Percentiles rank a stretch among this genome's conserved stretches.
These are phyloP conservation scores for Arthrobotrys conoides DNA, from an alignment of 2,329 filamentous ascomycete species.

Conservation along the genomic window DNA sequence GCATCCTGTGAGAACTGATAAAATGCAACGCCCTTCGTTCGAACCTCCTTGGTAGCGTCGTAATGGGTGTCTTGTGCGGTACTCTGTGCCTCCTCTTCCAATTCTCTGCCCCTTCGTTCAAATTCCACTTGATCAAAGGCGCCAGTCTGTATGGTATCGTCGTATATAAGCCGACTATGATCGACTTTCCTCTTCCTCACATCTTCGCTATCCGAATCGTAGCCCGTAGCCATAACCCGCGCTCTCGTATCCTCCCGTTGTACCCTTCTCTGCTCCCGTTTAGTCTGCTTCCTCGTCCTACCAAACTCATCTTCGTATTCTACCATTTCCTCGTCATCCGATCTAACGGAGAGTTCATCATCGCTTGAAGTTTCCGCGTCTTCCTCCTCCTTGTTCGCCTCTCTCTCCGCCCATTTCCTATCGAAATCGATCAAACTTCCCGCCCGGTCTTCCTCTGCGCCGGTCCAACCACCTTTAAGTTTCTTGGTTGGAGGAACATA, in stretches of 20 bases:
- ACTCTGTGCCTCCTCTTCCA: conserved; percentile 83
- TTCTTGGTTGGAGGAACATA: conserved; percentile 71
- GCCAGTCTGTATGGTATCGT: conserved; percentile 84
- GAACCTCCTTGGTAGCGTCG: conserved; percentile 84
- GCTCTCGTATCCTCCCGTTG: conserved; percentile 66
- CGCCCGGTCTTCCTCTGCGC: conserved; percentile 73
- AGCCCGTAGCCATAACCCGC: conserved; percentile 42
- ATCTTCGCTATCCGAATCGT: conserved; percentile 52
- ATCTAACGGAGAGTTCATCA: conserved; percentile 66
- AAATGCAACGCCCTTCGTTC: conserved; percentile 90
- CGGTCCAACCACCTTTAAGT: conserved; percentile 59
- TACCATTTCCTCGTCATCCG: conserved; percentile 75
- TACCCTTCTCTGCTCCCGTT: conserved; percentile 74
- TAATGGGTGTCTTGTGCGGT: conserved; percentile 85
- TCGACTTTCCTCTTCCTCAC: conserved; percentile 62
- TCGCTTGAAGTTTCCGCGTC: conserved; percentile 63
- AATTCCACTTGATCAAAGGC: conserved; percentile 83
- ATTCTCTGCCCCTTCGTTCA: conserved; percentile 72
- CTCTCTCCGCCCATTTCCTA: conserved; percentile 87
- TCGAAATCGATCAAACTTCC: conserved; percentile 91
- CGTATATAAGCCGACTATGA: conserved; percentile 79
- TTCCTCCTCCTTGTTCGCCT: conserved; percentile 66
- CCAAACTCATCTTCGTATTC: conserved; percentile 95
- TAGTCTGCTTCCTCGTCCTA: conserved; percentile 80
- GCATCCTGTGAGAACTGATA: conserved; percentile 88